A percentile compares a stretch with the other conserved stretches of the same genome.
phyloP scores from a whole-genome alignment of 805 yeast species.

The Nakazawaea pomicola region DNA sequence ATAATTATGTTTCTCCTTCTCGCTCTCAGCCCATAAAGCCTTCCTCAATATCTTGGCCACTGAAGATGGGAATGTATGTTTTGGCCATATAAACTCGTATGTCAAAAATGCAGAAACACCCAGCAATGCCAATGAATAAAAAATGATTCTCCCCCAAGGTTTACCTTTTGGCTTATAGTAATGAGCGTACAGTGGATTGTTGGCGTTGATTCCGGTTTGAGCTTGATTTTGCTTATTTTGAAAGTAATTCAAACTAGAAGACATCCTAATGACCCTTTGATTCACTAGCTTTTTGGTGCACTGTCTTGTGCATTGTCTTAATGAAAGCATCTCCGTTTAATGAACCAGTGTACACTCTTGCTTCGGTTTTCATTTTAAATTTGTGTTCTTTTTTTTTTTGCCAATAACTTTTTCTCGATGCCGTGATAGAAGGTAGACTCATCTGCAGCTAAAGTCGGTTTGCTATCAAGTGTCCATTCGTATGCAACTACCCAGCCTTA shows the following conservation, averaged over 20 bases:
- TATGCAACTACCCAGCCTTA: too few species aligned
- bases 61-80: constrained; percentile 58
- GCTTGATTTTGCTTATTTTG: constrained; percentile 8
- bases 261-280: background rate
- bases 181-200: constrained; percentile 15
- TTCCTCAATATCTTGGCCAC: constrained; percentile 71
- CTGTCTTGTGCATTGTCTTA: too few species aligned
- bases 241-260: constrained; percentile 10
- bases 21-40: constrained; percentile 82
- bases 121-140: constrained; percentile 13
- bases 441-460: too few species aligned
- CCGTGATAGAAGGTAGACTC: too few species aligned
- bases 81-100: constrained; percentile 55
- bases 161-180: constrained; percentile 17
- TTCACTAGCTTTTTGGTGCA: background rate
- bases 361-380: background rate
- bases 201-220: constrained; percentile 11
- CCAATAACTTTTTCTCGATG: too few species aligned
- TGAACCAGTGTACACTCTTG: too few species aligned
- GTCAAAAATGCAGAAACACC: constrained; percentile 17
- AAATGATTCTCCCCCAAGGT: constrained; percentile 15
- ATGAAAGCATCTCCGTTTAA: too few species aligned
- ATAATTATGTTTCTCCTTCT: constrained; percentile 57
- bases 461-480: too few species aligned
- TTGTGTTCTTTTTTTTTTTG: background rate